A percentile compares a stretch with the other conserved stretches of the same genome.
Conservation (phyloP, 2,329 filamentous ascomycete species). For the Capronia epimyces region DNA sequence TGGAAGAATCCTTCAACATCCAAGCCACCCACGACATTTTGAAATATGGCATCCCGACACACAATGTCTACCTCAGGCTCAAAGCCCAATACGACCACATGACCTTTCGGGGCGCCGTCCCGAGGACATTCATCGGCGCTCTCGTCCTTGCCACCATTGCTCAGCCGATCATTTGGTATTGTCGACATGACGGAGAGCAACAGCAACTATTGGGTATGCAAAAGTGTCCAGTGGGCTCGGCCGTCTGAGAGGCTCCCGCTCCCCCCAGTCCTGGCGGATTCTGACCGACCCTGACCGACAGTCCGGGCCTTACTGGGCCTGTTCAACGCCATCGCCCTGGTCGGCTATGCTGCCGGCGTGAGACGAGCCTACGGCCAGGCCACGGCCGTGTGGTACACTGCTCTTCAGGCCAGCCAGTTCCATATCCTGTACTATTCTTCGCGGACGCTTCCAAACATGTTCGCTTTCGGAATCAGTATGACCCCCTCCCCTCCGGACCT, state of each 20-base stretch:
- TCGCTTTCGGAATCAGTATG: constrained; percentile 81
- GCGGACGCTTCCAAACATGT: constrained; percentile 90
- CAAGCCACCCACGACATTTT: constrained; percentile 90
- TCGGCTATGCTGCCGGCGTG: constrained; percentile 61
- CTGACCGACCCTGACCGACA: constrained; percentile 28
- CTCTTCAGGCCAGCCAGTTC: constrained; percentile 79
- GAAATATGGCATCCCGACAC: constrained; percentile 64
- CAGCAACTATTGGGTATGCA: constrained; percentile 51
- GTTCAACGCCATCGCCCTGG: constrained; percentile 64
- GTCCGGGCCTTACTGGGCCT: constrained; percentile 73
- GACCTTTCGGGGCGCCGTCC: constrained; percentile 82
- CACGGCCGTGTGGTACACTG: constrained; percentile 70
- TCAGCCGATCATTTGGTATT: constrained; percentile 58
- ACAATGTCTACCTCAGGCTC: constrained; percentile 50
- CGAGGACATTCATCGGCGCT: constrained; percentile 81
- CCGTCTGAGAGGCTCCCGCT: too few species aligned
- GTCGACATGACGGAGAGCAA: constrained; percentile 50
- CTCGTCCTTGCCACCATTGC: constrained; percentile 68
- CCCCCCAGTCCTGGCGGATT: too few species aligned
- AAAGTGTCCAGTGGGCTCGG: too few species aligned
- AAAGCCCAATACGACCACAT: constrained; percentile 76
- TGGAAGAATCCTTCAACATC: constrained; percentile 97
- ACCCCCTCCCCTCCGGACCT: background rate
- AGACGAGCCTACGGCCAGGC: constrained; percentile 61
- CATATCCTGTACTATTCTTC: constrained; percentile 91